Percentiles rank a stretch among this genome's conserved stretches.
phyloP scores from a whole-genome alignment of 805 yeast species.

The Metschnikowia peoriensis region DNA sequence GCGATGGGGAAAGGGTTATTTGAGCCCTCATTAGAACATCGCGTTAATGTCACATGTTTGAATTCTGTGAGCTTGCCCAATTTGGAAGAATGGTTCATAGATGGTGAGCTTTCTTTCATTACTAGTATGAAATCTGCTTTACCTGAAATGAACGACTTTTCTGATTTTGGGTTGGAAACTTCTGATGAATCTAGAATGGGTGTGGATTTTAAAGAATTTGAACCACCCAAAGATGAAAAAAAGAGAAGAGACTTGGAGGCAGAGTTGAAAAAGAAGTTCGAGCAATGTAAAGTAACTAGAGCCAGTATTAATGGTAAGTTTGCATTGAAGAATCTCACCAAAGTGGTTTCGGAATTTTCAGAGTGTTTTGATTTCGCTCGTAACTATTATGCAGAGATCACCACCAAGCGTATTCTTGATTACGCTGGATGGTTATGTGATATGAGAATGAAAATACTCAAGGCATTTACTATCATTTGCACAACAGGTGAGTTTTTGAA shows the following conservation, averaged over 20 bases:
- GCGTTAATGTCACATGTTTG: too few relatives aligned
- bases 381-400: neutral
- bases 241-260: neutral
- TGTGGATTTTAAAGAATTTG: too few relatives aligned
- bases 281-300: neutral
- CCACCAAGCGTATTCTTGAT: neutral
- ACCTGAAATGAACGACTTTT: neutral
- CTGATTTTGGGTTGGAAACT: neutral
- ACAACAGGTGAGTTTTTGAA: neutral
- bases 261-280: neutral
- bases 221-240: neutral
- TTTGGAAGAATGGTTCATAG: neutral
- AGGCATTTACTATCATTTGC: neutral
- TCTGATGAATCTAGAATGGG: too few relatives aligned
- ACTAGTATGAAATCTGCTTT: neutral
- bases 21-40: too few relatives aligned
- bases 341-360: neutral
- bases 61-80: too few relatives aligned
- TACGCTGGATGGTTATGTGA: neutral
- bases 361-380: neutral
- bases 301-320: neutral
- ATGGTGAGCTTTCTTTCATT: neutral
- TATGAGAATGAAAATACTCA: neutral
- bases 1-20: too few relatives aligned
- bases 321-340: neutral